Conservation (phyloP, 129 eudicot species). For the carrot (Daucus carota) region DH1_v3.0 NC_030389.2:32464501-32465000, state of each 20-base stretch:
- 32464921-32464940: slow-evolving; percentile 99
- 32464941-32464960: slow-evolving; percentile 97
- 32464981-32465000: slow-evolving; percentile 31
- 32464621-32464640: too few species aligned
- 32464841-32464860: slow-evolving; percentile 65
- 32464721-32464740: neutral
- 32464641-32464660: too few species aligned
- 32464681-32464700: neutral
- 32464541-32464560: slow-evolving; percentile 63
- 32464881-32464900: slow-evolving; percentile 94
- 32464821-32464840: neutral
- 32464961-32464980: slow-evolving; percentile 95
- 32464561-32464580: slow-evolving; percentile 62
- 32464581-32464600: neutral
- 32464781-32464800: neutral
- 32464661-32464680: too few species aligned
- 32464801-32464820: neutral
- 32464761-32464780: neutral
- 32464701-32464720: neutral
- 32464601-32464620: too few species aligned
- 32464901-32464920: slow-evolving; percentile 91
- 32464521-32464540: slow-evolving; percentile 10
- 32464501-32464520: slow-evolving; percentile 20
- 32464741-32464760: neutral
- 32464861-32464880: slow-evolving; percentile 47